These are phyloP conservation scores for Allium fistulosum DNA, from an alignment of 106 monocot genomes.

Conservation along the genomic window DNA sequence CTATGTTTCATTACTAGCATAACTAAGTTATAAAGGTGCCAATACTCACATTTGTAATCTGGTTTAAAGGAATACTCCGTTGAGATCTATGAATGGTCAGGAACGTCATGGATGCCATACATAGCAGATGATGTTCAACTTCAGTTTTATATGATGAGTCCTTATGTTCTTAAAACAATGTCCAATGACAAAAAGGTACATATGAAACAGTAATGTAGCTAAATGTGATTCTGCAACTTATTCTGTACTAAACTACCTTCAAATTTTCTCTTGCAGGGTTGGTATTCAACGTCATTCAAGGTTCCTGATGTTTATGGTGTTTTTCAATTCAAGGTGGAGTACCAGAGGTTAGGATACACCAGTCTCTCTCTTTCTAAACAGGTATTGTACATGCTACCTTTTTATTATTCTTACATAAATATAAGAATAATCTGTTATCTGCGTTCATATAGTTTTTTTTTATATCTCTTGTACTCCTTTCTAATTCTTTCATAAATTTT, in stretches of 20 bases:
- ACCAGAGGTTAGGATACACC: constrained; percentile 88
- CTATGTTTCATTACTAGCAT: background rate
- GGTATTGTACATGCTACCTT: constrained; percentile 15
- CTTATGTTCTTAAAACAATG: constrained; percentile 83
- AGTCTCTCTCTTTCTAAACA: constrained; percentile 84
- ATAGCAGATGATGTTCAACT: constrained; percentile 94
- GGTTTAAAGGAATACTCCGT: constrained; percentile 80
- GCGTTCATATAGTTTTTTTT: too few species aligned
- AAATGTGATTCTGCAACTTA: background rate
- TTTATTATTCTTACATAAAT: too few species aligned
- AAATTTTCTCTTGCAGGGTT: constrained; percentile 38
- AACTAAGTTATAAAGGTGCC: background rate
- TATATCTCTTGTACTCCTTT: too few species aligned
- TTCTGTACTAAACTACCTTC: background rate
- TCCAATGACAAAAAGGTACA: constrained; percentile 69
- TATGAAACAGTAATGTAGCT: background rate
- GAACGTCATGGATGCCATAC: constrained; percentile 82
- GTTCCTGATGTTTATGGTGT: constrained; percentile 99
- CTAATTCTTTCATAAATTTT: too few species aligned
- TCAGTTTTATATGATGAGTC: constrained; percentile 99
- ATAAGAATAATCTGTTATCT: too few species aligned
- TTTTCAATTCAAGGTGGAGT: constrained; percentile 98
- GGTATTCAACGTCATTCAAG: constrained; percentile 86
- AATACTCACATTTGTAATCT: constrained; percentile 6
- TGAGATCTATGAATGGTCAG: constrained; percentile 97